A percentile compares a stretch with the other conserved stretches of the same genome.
Conservation (phyloP, 495 filamentous ascomycete genomes). For the Lasiosphaeria ovina region DNA sequence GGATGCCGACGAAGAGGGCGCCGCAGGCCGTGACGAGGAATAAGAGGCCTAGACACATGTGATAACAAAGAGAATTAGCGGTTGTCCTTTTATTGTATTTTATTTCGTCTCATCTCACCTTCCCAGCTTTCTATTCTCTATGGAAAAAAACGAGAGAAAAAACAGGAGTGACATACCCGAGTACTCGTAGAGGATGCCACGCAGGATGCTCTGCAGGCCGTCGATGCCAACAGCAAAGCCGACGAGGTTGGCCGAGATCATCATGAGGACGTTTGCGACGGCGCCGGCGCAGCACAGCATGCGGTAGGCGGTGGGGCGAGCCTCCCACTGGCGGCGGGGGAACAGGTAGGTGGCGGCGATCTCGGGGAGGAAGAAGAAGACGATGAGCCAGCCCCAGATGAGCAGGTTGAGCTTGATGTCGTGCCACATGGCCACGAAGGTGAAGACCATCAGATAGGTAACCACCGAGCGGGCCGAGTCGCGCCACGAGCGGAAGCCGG, state of each 20-base stretch:
- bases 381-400: slow-evolving; percentile 95
- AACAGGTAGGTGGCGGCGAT: slow-evolving; percentile 68
- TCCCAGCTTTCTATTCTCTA: no score
- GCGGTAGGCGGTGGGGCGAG: slow-evolving; percentile 66
- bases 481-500: slow-evolving; percentile 38
- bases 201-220: slow-evolving; percentile 72
- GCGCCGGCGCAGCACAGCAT: slow-evolving; percentile 81
- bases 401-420: slow-evolving; percentile 91
- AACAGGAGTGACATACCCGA: slow-evolving; percentile 49
- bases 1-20: slow-evolving; percentile 77
- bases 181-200: slow-evolving; percentile 70
- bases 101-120: not conserved
- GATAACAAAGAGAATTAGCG: not conserved
- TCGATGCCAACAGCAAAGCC: slow-evolving; percentile 93
- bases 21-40: slow-evolving; percentile 70
- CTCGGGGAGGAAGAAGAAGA: slow-evolving; percentile 90
- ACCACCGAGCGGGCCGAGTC: slow-evolving; percentile 48
- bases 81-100: not conserved
- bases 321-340: slow-evolving; percentile 66
- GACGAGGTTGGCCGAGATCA: slow-evolving; percentile 93
- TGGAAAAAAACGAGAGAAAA: not conserved
- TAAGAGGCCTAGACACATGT: slow-evolving; percentile 51
- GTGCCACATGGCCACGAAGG: slow-evolving; percentile 97
- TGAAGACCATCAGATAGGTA: slow-evolving; percentile 86
- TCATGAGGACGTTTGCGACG: slow-evolving; percentile 85